A percentile compares a stretch with the other conserved stretches of the same genome.
Conservation (phyloP, 306 rosid genomes). For the Biancaea sappan region DNA sequence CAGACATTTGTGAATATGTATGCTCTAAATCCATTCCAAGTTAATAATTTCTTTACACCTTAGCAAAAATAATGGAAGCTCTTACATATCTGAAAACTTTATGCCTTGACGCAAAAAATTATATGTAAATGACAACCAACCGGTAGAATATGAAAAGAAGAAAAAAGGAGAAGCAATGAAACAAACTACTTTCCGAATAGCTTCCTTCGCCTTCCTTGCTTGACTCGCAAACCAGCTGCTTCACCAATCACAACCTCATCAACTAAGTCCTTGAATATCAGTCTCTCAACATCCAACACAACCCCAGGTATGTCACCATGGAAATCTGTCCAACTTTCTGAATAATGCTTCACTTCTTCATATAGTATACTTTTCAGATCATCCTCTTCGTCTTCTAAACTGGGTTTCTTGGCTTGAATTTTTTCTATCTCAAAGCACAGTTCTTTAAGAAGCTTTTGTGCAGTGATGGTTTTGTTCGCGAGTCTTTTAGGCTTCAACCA, state of each 20-base stretch:
- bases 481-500: constrained; percentile 55
- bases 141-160: not conserved
- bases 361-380: constrained; percentile 46
- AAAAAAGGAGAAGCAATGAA: constrained; percentile 1
- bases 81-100: constrained; percentile 20
- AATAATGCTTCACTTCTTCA: constrained; percentile 52
- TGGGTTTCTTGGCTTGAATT: constrained; percentile 49
- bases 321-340: constrained; percentile 61
- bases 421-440: constrained; percentile 61
- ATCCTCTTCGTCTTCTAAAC: constrained; percentile 56
- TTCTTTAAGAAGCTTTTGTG: constrained; percentile 75
- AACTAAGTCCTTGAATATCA: constrained; percentile 70
- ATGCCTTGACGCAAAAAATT: constrained; percentile 27
- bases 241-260: constrained; percentile 63
- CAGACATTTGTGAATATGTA: not conserved
- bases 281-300: constrained; percentile 67
- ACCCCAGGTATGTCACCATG: constrained; percentile 46
- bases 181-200: constrained; percentile 49
- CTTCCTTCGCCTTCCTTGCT: constrained; percentile 55
- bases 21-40: constrained; percentile 24
- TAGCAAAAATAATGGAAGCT: constrained; percentile 22
- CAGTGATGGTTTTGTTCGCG: constrained; percentile 47
- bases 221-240: constrained; percentile 51
- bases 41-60: constrained; percentile 31
- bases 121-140: not conserved